Percentiles rank a stretch among this genome's conserved stretches.
Conservation (phyloP, 768 basidiomycete genomes). For the Suillus weaverae region DNA sequence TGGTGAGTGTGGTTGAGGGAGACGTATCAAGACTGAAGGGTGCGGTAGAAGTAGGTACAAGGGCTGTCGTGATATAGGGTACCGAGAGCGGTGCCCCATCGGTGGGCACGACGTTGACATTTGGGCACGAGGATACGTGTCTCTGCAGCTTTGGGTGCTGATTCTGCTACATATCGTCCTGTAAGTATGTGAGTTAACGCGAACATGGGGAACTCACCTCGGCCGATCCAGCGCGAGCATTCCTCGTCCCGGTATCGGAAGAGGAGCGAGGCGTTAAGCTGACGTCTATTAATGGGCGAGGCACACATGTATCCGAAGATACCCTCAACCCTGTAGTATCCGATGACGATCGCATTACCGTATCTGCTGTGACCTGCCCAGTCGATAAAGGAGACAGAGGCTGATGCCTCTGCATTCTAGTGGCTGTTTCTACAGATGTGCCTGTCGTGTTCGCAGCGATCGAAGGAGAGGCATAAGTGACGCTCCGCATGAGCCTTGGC, state of each 20-base stretch:
- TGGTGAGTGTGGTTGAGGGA: not conserved
- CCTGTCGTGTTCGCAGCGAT: not conserved
- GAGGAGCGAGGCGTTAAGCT: not conserved
- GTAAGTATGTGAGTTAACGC: not conserved
- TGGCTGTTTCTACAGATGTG: not conserved
- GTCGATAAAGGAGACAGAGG: not conserved
- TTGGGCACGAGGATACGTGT: not conserved
- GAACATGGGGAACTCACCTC: not conserved
- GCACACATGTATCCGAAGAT: not conserved
- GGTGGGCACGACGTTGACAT: not conserved
- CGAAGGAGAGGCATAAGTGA: not conserved
- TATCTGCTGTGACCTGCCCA: not conserved
- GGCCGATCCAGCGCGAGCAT: not conserved
- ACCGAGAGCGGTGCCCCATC: not conserved
- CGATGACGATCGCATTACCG: not conserved
- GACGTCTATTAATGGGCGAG: not conserved
- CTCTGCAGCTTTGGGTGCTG: not conserved
- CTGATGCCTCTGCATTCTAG: not conserved
- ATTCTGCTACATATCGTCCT: not conserved
- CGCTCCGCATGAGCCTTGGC: conserved; percentile 2
- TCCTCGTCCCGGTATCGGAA: not conserved
- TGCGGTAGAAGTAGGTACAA: not conserved
- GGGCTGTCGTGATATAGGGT: not conserved
- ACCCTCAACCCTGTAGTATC: not conserved
- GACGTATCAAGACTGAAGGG: not conserved